Percentiles rank a stretch among this genome's conserved stretches.
Evolutionary conservation across 495 filamentous ascomycete species (phyloP).

Genomic region (Glutinoglossum americanum): DNA sequence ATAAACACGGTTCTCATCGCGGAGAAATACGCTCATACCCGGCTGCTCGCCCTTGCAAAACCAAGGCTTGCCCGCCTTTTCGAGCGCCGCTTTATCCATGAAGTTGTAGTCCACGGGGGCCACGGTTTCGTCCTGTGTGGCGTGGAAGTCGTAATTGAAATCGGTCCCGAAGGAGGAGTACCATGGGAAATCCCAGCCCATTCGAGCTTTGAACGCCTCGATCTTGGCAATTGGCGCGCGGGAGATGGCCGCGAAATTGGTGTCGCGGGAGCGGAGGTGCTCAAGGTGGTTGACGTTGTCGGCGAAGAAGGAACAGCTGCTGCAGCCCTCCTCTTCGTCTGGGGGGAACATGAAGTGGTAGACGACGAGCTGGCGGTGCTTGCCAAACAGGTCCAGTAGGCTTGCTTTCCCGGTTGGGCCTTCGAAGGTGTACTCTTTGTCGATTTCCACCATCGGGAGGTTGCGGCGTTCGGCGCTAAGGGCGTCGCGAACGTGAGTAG

Average conservation of each 20-base stretch:
- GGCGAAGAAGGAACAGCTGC: constrained; percentile 19
- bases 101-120: constrained; percentile 16
- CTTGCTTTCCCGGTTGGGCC: constrained; percentile 14
- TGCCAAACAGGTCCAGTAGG: constrained; percentile 20
- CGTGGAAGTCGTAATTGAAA: constrained; percentile 21
- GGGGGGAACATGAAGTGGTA: constrained; percentile 28
- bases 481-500: constrained; percentile 13
- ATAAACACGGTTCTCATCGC: constrained; percentile 16
- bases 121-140: constrained; percentile 11
- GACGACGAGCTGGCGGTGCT: constrained; percentile 22
- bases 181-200: constrained; percentile 25
- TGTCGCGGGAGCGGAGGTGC: constrained; percentile 18
- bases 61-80: constrained; percentile 11
- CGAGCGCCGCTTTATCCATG: constrained; percentile 10
- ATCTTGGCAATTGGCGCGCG: constrained; percentile 19
- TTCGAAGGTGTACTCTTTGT: constrained; percentile 19
- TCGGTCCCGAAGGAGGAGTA: constrained; percentile 13
- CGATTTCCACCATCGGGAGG: constrained; percentile 21
- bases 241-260: constrained; percentile 18
- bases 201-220: constrained; percentile 17
- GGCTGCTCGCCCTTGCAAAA: constrained; percentile 16
- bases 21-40: constrained; percentile 20
- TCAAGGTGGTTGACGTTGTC: constrained; percentile 20
- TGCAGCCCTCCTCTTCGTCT: constrained; percentile 14
- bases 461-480: constrained; percentile 16